Percentiles rank a stretch among this genome's conserved stretches.
Conservation (phyloP, 441 rosid species). For the Aleurites moluccanus region DNA sequence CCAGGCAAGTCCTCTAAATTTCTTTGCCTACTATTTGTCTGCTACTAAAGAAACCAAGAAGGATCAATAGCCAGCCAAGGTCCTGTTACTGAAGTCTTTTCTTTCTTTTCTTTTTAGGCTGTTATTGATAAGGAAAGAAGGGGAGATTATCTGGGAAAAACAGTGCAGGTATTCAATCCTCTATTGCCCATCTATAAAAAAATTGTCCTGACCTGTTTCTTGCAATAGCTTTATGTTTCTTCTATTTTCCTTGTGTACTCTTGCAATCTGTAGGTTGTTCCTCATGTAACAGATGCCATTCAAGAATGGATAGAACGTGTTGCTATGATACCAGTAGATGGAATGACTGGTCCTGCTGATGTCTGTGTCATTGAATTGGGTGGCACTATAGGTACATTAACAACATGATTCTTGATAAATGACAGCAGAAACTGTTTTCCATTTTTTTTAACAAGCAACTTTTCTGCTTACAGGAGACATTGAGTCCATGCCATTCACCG, state of each 20-base stretch:
- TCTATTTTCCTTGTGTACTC: conserved; percentile 1
- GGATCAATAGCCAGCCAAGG: background rate
- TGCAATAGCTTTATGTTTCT: background rate
- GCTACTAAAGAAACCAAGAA: background rate
- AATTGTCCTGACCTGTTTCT: conserved; percentile 10
- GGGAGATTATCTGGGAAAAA: conserved; percentile 93
- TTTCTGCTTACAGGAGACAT: conserved; percentile 62
- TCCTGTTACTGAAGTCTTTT: background rate
- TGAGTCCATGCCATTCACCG: conserved; percentile 91
- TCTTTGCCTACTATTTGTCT: background rate
- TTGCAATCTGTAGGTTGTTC: conserved; percentile 58
- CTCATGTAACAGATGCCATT: conserved; percentile 85
- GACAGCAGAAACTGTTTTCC: conserved; percentile 11
- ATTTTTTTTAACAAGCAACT: background rate
- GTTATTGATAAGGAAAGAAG: conserved; percentile 90
- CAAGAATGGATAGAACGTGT: conserved; percentile 87
- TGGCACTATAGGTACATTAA: conserved; percentile 72
- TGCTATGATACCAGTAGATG: conserved; percentile 75
- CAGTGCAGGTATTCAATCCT: conserved; percentile 72
- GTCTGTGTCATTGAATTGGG: conserved; percentile 92
- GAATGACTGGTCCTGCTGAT: conserved; percentile 69
- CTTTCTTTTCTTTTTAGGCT: conserved; percentile 32
- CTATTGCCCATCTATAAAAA: conserved; percentile 7
- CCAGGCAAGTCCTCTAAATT: conserved; percentile 46
- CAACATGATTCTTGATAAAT: conserved; percentile 6